Conservation (phyloP, 768 basidiomycete genomes). For the Trametes cinnabarina region DNA sequence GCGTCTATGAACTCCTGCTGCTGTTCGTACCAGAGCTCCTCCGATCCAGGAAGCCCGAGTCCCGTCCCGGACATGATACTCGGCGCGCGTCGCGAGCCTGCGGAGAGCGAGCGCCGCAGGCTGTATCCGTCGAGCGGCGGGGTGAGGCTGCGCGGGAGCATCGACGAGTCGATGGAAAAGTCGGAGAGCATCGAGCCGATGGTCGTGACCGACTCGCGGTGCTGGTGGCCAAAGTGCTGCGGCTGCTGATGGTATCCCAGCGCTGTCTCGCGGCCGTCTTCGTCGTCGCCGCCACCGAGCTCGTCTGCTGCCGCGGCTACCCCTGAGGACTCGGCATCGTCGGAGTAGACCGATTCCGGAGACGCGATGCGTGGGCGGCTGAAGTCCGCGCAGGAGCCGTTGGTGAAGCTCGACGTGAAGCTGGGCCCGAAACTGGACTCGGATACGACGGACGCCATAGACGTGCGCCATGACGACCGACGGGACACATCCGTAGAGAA, state of each 20-base stretch:
- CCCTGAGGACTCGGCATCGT: neutral
- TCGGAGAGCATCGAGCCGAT: conserved; percentile 31
- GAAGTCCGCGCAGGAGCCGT: conserved; percentile 18
- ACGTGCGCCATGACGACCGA: conserved; percentile 27
- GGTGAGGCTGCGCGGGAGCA: conserved; percentile 23
- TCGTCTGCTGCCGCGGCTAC: neutral
- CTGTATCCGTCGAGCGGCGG: conserved; percentile 14
- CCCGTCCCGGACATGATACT: conserved; percentile 13
- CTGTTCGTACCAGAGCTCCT: conserved; percentile 29
- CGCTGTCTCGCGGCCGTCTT: conserved; percentile 6
- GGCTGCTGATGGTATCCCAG: neutral
- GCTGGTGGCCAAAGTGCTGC: neutral
- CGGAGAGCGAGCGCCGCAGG: conserved; percentile 23
- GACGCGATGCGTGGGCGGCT: conserved; percentile 12
- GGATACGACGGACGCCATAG: conserved; percentile 15
- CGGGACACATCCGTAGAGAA: conserved; percentile 23
- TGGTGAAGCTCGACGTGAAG: conserved; percentile 12
- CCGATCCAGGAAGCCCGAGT: conserved; percentile 12
- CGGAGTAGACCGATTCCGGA: conserved; percentile 7
- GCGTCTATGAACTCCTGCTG: conserved; percentile 39
- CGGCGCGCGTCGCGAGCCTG: conserved; percentile 17
- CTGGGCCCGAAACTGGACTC: conserved; percentile 15
- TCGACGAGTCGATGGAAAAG: conserved; percentile 29
- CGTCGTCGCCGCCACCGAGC: neutral
- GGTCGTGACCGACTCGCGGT: conserved; percentile 28